Evolutionary conservation across 176 grass and related monocot species (phyloP).

Genomic region (Juncus effusus): DNA sequence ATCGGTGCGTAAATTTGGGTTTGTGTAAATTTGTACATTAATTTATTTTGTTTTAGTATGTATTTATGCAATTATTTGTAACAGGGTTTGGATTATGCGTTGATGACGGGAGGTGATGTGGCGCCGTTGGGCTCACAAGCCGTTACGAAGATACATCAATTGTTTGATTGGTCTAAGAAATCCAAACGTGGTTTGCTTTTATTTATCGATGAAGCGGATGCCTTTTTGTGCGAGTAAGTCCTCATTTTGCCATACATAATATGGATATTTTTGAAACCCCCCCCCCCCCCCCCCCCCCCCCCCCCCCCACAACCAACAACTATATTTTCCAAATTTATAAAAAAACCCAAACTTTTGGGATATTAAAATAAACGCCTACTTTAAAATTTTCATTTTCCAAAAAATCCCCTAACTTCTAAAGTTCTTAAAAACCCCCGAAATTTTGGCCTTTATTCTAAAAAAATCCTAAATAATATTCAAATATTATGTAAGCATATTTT

Average conservation of each 20-base stretch:
- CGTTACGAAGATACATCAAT: conserved; percentile 96
- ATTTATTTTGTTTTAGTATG: not conserved
- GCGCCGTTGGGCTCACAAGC: conserved; percentile 91
- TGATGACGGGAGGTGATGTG: conserved; percentile 99
- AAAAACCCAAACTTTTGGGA: too few relatives aligned
- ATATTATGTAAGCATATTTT: too few relatives aligned
- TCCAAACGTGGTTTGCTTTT: conserved; percentile 83
- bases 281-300: not conserved
- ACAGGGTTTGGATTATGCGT: conserved; percentile 91
- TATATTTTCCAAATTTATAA: too few relatives aligned
- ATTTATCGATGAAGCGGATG: conserved; percentile 96
- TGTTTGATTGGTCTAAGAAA: conserved; percentile 99
- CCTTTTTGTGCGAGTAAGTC: conserved; percentile 99
- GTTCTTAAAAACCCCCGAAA: too few relatives aligned
- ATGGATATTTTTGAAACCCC: not conserved
- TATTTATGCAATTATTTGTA: not conserved
- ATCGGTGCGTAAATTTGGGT: conserved; percentile 55
- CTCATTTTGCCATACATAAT: not conserved
- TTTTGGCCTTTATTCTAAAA: too few relatives aligned
- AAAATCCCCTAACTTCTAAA: too few relatives aligned
- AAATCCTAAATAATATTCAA: too few relatives aligned
- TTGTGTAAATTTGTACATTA: not conserved
- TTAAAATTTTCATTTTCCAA: too few relatives aligned
- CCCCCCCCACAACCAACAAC: not conserved
- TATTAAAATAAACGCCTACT: too few relatives aligned